Conservation (phyloP, 2,329 filamentous ascomycete genomes). For the Pestalotiopsis sp. region DNA sequence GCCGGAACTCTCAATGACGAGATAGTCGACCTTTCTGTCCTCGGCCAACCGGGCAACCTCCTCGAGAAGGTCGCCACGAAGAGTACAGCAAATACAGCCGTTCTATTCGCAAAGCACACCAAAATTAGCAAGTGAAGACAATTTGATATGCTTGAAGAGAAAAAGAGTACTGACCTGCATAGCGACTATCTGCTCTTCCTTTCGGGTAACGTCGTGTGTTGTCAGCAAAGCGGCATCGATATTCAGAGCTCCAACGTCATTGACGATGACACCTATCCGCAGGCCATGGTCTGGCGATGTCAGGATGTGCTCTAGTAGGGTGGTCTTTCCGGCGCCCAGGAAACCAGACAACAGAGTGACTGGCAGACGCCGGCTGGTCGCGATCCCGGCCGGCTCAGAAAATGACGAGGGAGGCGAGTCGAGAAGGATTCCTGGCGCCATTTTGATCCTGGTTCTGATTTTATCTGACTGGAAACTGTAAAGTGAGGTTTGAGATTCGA, state of each 20-base stretch:
- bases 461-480: background rate
- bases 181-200: constrained; percentile 67
- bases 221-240: constrained; percentile 56
- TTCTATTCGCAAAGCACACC: constrained; percentile 39
- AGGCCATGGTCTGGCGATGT: constrained; percentile 66
- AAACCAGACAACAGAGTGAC: constrained; percentile 16
- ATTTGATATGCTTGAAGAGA: background rate
- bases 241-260: constrained; percentile 61
- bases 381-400: background rate
- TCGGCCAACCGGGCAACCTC: constrained; percentile 68
- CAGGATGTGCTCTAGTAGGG: constrained; percentile 69
- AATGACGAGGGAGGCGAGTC: constrained; percentile 2
- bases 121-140: background rate
- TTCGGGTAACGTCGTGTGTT: constrained; percentile 52
- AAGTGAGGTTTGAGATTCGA: background rate
- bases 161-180: constrained; percentile 46
- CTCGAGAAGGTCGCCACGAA: constrained; percentile 71
- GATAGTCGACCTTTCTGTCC: constrained; percentile 68
- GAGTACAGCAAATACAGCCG: constrained; percentile 76
- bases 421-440: constrained; percentile 4
- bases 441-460: background rate
- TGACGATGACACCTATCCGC: constrained; percentile 72
- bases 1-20: constrained; percentile 72
- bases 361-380: constrained; percentile 5
- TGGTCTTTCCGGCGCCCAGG: constrained; percentile 61